Evolutionary conservation across 2,329 filamentous ascomycete species (phyloP).

Genomic region (Penicillium paneum): DNA sequence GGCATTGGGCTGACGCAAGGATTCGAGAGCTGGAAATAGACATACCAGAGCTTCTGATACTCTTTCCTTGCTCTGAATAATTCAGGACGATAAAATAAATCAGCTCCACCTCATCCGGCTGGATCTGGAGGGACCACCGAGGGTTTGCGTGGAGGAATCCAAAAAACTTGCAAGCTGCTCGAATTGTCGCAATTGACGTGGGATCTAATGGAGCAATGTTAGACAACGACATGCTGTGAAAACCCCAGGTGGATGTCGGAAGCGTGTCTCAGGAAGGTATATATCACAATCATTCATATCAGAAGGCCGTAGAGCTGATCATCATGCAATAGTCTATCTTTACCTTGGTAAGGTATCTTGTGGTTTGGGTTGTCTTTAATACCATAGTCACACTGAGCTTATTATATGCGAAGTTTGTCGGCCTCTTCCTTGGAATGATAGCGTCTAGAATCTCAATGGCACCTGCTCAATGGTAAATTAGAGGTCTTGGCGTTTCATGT

Average conservation of each 20-base stretch:
- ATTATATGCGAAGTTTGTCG: not conserved
- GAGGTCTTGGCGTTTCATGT: not conserved
- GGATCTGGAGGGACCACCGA: not conserved
- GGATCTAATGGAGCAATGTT: not conserved
- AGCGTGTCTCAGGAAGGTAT: not conserved
- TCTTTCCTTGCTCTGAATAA: not conserved
- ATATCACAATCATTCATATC: not conserved
- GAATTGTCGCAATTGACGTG: not conserved
- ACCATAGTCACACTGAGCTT: not conserved
- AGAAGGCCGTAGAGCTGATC: not conserved
- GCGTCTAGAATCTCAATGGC: not conserved
- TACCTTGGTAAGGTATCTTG: not conserved
- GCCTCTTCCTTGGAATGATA: not conserved
- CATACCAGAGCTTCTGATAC: not conserved
- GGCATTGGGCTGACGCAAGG: not conserved
- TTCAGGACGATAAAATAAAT: not conserved
- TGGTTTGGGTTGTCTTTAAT: not conserved
- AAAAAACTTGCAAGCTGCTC: too few species aligned
- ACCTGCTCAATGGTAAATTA: not conserved
- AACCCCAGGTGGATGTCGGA: too few species aligned
- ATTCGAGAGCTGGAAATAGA: not conserved
- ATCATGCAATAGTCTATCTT: not conserved
- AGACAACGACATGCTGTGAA: not conserved
- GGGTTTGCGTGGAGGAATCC: not conserved
- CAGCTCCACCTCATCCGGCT: not conserved